Percentiles rank a stretch among this genome's conserved stretches.
Conservation (phyloP, 805 yeast species). For the Wickerhamiella brachini region DNA sequence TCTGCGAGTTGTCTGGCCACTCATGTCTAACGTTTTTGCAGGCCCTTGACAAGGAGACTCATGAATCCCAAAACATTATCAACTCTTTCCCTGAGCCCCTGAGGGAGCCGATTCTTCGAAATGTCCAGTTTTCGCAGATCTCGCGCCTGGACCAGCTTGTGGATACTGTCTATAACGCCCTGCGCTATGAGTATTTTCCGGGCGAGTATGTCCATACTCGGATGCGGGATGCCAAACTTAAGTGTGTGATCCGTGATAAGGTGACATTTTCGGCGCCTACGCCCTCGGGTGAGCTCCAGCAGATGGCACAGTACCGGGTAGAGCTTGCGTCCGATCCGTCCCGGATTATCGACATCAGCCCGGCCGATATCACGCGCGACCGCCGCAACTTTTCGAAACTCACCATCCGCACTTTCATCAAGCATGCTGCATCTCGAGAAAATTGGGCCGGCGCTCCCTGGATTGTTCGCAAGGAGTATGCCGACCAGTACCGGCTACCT, state of each 20-base stretch:
- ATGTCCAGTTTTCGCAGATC: slow-evolving; percentile 65
- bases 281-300: slow-evolving; percentile 18
- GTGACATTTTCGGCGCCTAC: slow-evolving; percentile 26
- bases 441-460: slow-evolving; percentile 89
- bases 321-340: neutral
- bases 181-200: slow-evolving; percentile 77
- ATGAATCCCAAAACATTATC: slow-evolving; percentile 44
- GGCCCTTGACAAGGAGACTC: slow-evolving; percentile 61
- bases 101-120: slow-evolving; percentile 81
- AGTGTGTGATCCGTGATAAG: slow-evolving; percentile 49
- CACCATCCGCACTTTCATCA: slow-evolving; percentile 76
- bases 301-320: slow-evolving; percentile 19
- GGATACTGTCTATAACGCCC: slow-evolving; percentile 66
- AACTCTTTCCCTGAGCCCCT: slow-evolving; percentile 78
- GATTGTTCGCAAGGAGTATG: slow-evolving; percentile 74
- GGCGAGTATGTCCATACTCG: slow-evolving; percentile 71
- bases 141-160: slow-evolving; percentile 77
- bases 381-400: slow-evolving; percentile 80
- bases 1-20: slow-evolving; percentile 92
- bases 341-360: slow-evolving; percentile 7
- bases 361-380: slow-evolving; percentile 52
- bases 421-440: slow-evolving; percentile 62
- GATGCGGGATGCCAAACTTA: slow-evolving; percentile 23
- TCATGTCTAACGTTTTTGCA: slow-evolving; percentile 84
- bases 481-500: slow-evolving; percentile 47